Evolutionary conservation across 2,329 filamentous ascomycete species (phyloP).

Genomic region (Penicillium sp.): DNA sequence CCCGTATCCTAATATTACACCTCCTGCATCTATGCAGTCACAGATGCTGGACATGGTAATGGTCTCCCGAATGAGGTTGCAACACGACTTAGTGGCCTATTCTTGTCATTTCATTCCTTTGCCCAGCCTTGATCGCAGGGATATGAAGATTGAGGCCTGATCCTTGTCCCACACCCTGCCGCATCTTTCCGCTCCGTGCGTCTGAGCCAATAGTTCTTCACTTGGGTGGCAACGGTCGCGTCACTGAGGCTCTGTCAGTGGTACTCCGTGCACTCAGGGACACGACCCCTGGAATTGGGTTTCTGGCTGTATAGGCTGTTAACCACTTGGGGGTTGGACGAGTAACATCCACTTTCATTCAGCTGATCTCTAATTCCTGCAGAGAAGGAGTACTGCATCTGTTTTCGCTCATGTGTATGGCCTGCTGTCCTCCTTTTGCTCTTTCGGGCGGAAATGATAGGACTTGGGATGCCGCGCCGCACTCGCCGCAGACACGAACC

Average conservation of each 20-base stretch:
- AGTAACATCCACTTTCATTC: slow-evolving; percentile 36
- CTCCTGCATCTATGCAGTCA: slow-evolving; percentile 17
- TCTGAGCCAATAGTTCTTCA: slow-evolving; percentile 30
- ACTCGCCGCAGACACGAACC: slow-evolving; percentile 35
- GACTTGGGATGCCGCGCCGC: slow-evolving; percentile 30
- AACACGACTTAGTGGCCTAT: slow-evolving; percentile 21
- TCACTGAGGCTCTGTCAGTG: slow-evolving; percentile 36
- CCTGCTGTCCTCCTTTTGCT: slow-evolving; percentile 31
- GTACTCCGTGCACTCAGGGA: slow-evolving; percentile 26
- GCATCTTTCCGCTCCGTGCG: slow-evolving; percentile 31
- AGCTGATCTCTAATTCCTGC: slow-evolving; percentile 46
- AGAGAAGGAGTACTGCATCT: slow-evolving; percentile 42
- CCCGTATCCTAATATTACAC: slow-evolving; percentile 11
- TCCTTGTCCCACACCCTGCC: slow-evolving; percentile 26
- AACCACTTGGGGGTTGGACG: slow-evolving; percentile 18
- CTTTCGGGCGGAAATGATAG: slow-evolving; percentile 34
- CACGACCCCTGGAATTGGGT: slow-evolving; percentile 24
- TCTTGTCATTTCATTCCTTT: slow-evolving; percentile 13
- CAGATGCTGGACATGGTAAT: slow-evolving; percentile 13
- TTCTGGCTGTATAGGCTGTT: slow-evolving; percentile 18
- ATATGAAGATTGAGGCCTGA: slow-evolving; percentile 19
- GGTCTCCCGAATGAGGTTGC: slow-evolving; percentile 24
- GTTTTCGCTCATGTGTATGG: slow-evolving; percentile 41
- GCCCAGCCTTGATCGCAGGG: slow-evolving; percentile 20
- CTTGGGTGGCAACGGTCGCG: slow-evolving; percentile 34